Evolutionary conservation across 192 early-diverging fungal species (phyloP).

Genomic region (Rhizoclosmatium globosum): DNA sequence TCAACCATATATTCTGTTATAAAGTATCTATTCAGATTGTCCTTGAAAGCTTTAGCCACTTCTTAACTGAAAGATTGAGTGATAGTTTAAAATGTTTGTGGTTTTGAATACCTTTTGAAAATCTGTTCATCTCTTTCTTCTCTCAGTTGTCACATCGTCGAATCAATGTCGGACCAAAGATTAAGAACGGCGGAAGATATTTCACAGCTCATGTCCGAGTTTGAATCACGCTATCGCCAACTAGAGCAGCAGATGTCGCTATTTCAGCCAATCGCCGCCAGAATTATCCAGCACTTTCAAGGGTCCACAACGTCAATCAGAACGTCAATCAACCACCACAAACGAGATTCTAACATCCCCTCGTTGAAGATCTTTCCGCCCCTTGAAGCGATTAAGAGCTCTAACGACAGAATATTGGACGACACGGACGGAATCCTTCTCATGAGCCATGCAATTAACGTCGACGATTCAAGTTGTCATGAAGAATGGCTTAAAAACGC

Average conservation of each 20-base stretch:
- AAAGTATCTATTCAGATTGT: too few species aligned
- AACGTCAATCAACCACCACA: background rate
- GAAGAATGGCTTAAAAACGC: background rate
- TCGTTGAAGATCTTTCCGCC: background rate
- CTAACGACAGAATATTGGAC: background rate
- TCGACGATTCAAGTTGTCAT: background rate
- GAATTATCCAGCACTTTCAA: background rate
- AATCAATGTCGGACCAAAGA: too few species aligned
- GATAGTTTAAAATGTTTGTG: too few species aligned
- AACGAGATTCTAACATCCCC: background rate
- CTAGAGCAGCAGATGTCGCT: constrained; percentile 1
- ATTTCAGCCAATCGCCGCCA: background rate
- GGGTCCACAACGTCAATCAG: too few species aligned
- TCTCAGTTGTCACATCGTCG: too few species aligned
- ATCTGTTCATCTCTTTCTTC: too few species aligned
- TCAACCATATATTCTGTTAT: too few species aligned
- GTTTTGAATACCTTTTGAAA: too few species aligned
- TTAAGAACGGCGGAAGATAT: background rate
- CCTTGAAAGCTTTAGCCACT: too few species aligned
- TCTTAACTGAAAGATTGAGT: too few species aligned
- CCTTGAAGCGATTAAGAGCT: background rate
- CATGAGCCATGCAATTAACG: background rate
- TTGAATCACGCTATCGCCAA: background rate
- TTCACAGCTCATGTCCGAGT: background rate
- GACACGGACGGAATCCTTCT: background rate